Conservation (phyloP, 2,329 filamentous ascomycete genomes). For the Stachybotrys elegans region DNA sequence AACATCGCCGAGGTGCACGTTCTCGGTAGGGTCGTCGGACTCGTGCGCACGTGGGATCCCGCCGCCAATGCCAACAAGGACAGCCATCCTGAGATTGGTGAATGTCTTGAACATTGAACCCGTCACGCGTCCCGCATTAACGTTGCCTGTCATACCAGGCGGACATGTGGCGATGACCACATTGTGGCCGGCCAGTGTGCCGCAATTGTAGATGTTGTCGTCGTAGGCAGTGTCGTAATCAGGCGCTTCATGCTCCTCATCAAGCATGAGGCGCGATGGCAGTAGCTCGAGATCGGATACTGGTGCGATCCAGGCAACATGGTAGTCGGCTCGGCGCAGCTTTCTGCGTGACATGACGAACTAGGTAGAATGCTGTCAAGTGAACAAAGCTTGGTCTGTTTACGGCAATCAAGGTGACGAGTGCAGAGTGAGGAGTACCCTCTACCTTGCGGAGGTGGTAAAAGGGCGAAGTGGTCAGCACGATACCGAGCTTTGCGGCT, state of each 20-base stretch:
- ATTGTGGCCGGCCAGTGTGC: not conserved
- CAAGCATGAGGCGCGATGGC: constrained; percentile 1
- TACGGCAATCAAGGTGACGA: not conserved
- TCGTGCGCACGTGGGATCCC: not conserved
- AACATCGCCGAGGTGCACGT: not conserved
- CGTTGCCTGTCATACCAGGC: not conserved
- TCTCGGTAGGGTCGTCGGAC: not conserved
- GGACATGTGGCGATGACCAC: constrained; percentile 1
- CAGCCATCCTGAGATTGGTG: not conserved
- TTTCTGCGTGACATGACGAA: not conserved
- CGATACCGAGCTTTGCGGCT: not conserved
- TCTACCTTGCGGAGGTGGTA: not conserved
- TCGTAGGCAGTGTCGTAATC: constrained; percentile 1
- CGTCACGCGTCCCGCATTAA: not conserved
- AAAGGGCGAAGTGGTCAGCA: not conserved
- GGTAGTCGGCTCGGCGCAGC: not conserved
- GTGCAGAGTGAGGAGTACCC: not conserved
- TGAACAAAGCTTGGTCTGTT: not conserved
- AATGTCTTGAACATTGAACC: constrained; percentile 1
- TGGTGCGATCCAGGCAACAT: not conserved
- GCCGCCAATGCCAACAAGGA: constrained; percentile 1
- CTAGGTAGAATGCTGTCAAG: not conserved
- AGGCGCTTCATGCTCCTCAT: constrained; percentile 1
- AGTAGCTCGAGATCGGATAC: constrained; percentile 1
- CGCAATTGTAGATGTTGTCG: constrained; percentile 2